phyloP scores from a whole-genome alignment of 306 rosid genomes.

The Cicer bijugum region DNA sequence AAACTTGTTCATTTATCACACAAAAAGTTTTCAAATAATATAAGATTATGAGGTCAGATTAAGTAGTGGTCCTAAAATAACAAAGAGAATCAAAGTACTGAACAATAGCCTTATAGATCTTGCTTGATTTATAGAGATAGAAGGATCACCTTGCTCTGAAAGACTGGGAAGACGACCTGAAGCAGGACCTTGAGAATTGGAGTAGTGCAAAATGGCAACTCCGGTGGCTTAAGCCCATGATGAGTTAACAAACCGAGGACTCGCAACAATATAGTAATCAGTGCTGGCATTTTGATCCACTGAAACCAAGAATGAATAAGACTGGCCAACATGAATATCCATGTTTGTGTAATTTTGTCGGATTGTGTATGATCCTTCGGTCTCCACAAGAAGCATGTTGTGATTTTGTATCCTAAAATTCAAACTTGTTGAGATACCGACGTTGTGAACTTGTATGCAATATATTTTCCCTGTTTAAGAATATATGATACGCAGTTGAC shows the following conservation, averaged over 20 bases:
- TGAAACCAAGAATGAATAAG: conserved; percentile 84
- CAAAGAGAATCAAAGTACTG: conserved; percentile 30
- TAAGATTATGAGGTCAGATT: background rate
- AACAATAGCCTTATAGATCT: conserved; percentile 76
- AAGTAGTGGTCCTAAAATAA: background rate
- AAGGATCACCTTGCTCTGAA: conserved; percentile 62
- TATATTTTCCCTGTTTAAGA: conserved; percentile 75
- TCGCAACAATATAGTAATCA: conserved; percentile 83
- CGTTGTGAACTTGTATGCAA: conserved; percentile 78
- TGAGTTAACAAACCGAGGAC: conserved; percentile 79
- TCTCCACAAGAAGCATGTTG: conserved; percentile 79
- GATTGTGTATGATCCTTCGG: conserved; percentile 82
- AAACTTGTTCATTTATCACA: background rate
- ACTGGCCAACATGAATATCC: conserved; percentile 91
- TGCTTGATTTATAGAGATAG: conserved; percentile 84
- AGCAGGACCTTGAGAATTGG: conserved; percentile 77
- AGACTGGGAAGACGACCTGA: conserved; percentile 84
- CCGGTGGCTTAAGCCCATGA: conserved; percentile 74
- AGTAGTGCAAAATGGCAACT: conserved; percentile 77
- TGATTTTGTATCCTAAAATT: conserved; percentile 83
- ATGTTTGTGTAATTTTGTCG: conserved; percentile 74
- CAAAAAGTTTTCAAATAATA: too few species aligned
- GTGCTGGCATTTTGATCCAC: conserved; percentile 86
- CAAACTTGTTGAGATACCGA: conserved; percentile 81
- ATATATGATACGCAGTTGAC: conserved; percentile 30